phyloP scores from a whole-genome alignment of 2,329 filamentous ascomycete genomes.

The Pseudogymnoascus sp. region DNA sequence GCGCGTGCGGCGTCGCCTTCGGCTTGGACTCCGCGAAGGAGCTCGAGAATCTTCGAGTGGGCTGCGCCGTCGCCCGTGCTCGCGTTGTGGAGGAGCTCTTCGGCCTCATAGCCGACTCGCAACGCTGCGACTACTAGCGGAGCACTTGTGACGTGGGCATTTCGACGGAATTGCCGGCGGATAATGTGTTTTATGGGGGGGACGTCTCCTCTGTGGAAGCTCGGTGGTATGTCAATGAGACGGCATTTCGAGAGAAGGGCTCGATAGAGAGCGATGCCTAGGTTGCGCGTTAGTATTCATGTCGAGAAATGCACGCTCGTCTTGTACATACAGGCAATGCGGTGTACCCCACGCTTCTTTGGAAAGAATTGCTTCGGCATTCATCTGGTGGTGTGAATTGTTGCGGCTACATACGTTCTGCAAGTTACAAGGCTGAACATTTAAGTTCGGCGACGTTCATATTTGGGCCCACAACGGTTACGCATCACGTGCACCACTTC shows the following conservation, averaged over 20 bases:
- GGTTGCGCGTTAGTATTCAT: background rate
- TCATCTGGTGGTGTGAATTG: slow-evolving; percentile 24
- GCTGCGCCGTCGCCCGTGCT: slow-evolving; percentile 20
- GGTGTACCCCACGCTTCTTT: slow-evolving; percentile 41
- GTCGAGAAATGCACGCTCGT: background rate
- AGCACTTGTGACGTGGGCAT: slow-evolving; percentile 50
- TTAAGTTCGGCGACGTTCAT: background rate
- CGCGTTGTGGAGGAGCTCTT: slow-evolving; percentile 24
- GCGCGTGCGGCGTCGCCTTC: slow-evolving; percentile 21
- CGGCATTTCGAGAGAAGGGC: slow-evolving; percentile 56
- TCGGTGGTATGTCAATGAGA: slow-evolving; percentile 45
- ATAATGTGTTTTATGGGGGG: slow-evolving; percentile 52
- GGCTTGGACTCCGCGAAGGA: slow-evolving; percentile 4
- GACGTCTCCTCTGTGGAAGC: slow-evolving; percentile 30
- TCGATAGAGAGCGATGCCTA: slow-evolving; percentile 65
- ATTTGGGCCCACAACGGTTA: background rate
- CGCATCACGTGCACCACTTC: slow-evolving; percentile 3
- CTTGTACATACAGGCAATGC: slow-evolving; percentile 40
- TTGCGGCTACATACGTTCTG: background rate
- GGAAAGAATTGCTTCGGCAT: slow-evolving; percentile 40
- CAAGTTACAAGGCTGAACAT: slow-evolving; percentile 1
- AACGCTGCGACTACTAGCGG: slow-evolving; percentile 57
- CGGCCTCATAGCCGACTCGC: slow-evolving; percentile 56
- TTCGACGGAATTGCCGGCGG: slow-evolving; percentile 54
- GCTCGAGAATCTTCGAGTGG: slow-evolving; percentile 17